These are phyloP conservation scores for Juglanconis oblonga DNA, from an alignment of 2,329 filamentous ascomycete species.

Conservation along the genomic window DNA sequence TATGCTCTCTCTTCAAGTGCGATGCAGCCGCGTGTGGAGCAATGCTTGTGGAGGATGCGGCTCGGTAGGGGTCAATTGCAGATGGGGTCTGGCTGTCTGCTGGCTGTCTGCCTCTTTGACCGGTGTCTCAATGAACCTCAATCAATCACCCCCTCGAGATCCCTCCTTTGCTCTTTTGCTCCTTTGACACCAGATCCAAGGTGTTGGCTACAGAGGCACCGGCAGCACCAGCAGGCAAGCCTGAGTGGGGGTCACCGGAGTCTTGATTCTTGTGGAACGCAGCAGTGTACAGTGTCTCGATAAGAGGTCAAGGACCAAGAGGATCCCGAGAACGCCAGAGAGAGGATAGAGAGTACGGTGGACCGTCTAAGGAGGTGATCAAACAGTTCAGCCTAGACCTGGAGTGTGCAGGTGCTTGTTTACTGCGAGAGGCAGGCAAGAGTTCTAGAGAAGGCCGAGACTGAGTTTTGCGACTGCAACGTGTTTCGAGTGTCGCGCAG, in stretches of 20 bases:
- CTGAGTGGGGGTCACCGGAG: background rate
- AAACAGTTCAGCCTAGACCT: slow-evolving; percentile 10
- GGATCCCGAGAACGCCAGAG: background rate
- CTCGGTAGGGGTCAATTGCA: slow-evolving; percentile 9
- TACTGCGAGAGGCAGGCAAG: slow-evolving; percentile 7
- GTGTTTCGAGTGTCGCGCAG: background rate
- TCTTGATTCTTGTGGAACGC: background rate
- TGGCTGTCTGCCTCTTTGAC: background rate
- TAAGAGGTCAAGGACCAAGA: slow-evolving; percentile 7
- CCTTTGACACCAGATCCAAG: slow-evolving; percentile 2
- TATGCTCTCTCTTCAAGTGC: background rate
- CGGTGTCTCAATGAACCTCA: background rate
- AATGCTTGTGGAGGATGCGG: slow-evolving; percentile 5
- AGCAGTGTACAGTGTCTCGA: slow-evolving; percentile 4
- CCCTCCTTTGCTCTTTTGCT: background rate
- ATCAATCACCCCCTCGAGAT: background rate
- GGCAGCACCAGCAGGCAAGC: slow-evolving; percentile 8
- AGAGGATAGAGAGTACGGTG: slow-evolving; percentile 6
- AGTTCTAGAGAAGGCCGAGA: slow-evolving; percentile 1
- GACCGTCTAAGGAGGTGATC: background rate
- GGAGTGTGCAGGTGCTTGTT: background rate
- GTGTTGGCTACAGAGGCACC: slow-evolving; percentile 16
- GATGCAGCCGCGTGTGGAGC: slow-evolving; percentile 5
- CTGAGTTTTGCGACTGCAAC: background rate
- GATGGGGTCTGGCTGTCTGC: slow-evolving; percentile 5